Conservation (phyloP, 768 basidiomycete species). For the Hericium rajendrae region DNA sequence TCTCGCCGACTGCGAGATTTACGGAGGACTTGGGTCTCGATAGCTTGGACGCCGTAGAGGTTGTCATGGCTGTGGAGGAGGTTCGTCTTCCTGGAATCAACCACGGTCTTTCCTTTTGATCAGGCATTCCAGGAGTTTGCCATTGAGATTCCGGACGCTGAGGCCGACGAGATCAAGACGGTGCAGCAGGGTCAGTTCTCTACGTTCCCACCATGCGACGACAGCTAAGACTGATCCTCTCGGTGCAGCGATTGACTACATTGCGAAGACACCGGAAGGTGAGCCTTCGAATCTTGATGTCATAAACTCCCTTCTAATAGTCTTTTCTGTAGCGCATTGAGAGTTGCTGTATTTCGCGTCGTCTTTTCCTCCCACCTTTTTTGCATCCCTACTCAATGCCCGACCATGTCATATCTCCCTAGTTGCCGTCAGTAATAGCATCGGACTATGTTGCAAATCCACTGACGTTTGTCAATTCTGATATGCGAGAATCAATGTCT, state of each 20-base stretch:
- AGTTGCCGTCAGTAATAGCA: too few species aligned
- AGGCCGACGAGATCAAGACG: constrained; percentile 90
- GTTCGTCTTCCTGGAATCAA: constrained; percentile 23
- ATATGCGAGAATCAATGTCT: too few species aligned
- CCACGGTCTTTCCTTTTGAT: not conserved
- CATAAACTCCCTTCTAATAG: not conserved
- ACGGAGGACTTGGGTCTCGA: constrained; percentile 83
- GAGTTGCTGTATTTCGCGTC: not conserved
- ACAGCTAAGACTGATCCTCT: not conserved
- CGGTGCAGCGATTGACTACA: constrained; percentile 7
- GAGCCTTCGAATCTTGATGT: not conserved
- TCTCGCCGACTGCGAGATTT: constrained; percentile 59
- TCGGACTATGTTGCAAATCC: not conserved
- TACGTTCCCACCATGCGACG: not conserved
- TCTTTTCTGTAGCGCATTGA: not conserved
- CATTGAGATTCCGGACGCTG: constrained; percentile 96
- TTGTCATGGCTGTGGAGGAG: constrained; percentile 99
- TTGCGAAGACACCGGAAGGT: constrained; percentile 18
- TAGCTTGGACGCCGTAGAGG: constrained; percentile 94
- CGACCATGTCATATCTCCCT: too few species aligned
- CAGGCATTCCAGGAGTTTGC: constrained; percentile 66
- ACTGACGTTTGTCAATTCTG: too few species aligned
- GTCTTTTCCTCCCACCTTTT: not conserved
- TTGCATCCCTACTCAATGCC: not conserved
- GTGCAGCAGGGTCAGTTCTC: constrained; percentile 70